Evolutionary conservation across 306 rosid genomes (phyloP).

Genomic region (Inga leiocalycina): DNA sequence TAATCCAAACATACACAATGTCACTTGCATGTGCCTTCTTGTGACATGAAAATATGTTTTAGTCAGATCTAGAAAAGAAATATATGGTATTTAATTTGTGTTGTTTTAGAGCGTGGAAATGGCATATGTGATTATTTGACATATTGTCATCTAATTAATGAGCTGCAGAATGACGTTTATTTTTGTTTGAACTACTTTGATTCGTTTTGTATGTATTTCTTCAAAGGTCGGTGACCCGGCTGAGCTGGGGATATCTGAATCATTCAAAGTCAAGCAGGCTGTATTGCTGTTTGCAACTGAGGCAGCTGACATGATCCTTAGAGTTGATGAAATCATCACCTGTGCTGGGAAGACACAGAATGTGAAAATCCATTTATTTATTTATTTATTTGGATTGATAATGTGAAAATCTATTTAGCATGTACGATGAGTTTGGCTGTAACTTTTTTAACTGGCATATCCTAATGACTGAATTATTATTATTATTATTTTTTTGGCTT

Average conservation of each 20-base stretch:
- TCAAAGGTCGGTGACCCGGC: conserved; percentile 93
- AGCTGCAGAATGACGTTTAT: background rate
- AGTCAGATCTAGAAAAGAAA: too few relatives aligned
- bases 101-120: background rate
- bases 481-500: background rate
- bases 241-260: conserved; percentile 74
- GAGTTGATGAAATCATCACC: conserved; percentile 89
- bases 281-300: conserved; percentile 89
- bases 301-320: conserved; percentile 97
- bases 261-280: conserved; percentile 94
- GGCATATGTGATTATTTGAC: background rate
- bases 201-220: conserved; percentile 8
- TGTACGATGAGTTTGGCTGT: conserved; percentile 22
- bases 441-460: background rate
- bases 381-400: background rate
- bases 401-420: conserved; percentile 53
- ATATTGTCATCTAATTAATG: background rate
- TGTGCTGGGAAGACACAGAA: conserved; percentile 68
- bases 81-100: background rate
- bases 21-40: background rate
- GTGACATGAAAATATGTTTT: background rate
- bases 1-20: too few relatives aligned
- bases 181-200: conserved; percentile 24
- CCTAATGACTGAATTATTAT: background rate
- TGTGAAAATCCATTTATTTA: conserved; percentile 45